A percentile compares a stretch with the other conserved stretches of the same genome.
These are phyloP conservation scores for Leishmania mexicana DNA, from an alignment of 208 protist species.

Conservation along the genomic window DNA sequence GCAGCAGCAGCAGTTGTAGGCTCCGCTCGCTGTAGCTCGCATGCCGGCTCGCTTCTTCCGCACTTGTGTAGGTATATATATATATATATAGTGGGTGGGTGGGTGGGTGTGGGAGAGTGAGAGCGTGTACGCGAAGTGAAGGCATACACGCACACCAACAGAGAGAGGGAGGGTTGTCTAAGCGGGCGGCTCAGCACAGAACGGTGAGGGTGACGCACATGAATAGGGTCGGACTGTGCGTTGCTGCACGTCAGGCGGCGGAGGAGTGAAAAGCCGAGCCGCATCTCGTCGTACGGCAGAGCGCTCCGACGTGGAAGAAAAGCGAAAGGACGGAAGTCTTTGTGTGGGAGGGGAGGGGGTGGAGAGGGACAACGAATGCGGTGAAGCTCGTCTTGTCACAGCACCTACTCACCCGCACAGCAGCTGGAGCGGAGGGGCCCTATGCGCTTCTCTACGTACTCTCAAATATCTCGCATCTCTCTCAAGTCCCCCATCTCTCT, in stretches of 20 bases:
- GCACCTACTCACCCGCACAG: not conserved
- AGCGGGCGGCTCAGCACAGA: not conserved
- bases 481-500: not conserved
- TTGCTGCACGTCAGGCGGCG: not conserved
- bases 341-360: no score
- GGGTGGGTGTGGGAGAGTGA: no score
- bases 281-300: not conserved
- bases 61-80: no score
- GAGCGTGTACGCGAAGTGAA: no score
- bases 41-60: not conserved
- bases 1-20: constrained; percentile 2
- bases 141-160: not conserved
- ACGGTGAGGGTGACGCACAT: not conserved
- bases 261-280: not conserved
- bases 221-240: not conserved
- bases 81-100: no score
- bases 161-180: not conserved
- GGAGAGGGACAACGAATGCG: not conserved
- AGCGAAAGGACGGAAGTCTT: not conserved
- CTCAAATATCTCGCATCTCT: not conserved
- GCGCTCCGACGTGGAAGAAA: not conserved
- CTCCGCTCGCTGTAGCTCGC: not conserved
- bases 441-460: not conserved
- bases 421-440: not conserved
- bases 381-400: not conserved